Evolutionary conservation across 2,329 filamentous ascomycete genomes (phyloP).

Genomic region (Xylaria sp.): DNA sequence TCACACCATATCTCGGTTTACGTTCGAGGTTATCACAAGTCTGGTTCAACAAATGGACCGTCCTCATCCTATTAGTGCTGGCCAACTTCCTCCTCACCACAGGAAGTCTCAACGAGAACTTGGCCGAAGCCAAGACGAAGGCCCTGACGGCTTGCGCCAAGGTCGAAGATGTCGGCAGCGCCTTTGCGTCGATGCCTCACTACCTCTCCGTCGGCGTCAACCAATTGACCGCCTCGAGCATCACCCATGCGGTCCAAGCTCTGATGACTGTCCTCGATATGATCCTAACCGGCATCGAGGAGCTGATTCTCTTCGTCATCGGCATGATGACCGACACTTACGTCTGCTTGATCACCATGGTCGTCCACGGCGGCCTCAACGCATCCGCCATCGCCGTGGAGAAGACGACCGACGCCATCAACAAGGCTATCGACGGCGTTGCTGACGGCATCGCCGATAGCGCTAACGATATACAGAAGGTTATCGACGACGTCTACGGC

Average conservation of each 20-base stretch:
- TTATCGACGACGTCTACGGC: constrained; percentile 66
- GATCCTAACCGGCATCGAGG: constrained; percentile 83
- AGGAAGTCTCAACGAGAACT: constrained; percentile 75
- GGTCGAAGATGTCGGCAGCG: constrained; percentile 91
- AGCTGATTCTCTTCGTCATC: constrained; percentile 90
- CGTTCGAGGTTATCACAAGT: constrained; percentile 90
- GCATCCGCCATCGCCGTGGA: constrained; percentile 63
- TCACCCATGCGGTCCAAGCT: constrained; percentile 82
- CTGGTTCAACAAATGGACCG: constrained; percentile 98
- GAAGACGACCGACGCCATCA: constrained; percentile 59
- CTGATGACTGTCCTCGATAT: constrained; percentile 83
- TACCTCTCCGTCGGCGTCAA: constrained; percentile 93
- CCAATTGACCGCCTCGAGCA: constrained; percentile 79
- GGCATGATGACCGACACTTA: constrained; percentile 92
- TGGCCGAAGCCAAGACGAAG: constrained; percentile 80
- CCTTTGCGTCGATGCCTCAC: constrained; percentile 98
- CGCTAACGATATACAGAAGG: constrained; percentile 66
- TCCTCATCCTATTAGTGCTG: constrained; percentile 87
- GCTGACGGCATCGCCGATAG: constrained; percentile 59
- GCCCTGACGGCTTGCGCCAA: constrained; percentile 90
- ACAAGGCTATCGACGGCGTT: constrained; percentile 59
- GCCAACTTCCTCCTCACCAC: constrained; percentile 82
- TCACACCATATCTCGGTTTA: constrained; percentile 91
- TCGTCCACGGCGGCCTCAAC: constrained; percentile 81
- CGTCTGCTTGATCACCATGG: constrained; percentile 86